phyloP scores from a whole-genome alignment of 2,329 filamentous ascomycete species.

The Paecilomyces variotii region DNA sequence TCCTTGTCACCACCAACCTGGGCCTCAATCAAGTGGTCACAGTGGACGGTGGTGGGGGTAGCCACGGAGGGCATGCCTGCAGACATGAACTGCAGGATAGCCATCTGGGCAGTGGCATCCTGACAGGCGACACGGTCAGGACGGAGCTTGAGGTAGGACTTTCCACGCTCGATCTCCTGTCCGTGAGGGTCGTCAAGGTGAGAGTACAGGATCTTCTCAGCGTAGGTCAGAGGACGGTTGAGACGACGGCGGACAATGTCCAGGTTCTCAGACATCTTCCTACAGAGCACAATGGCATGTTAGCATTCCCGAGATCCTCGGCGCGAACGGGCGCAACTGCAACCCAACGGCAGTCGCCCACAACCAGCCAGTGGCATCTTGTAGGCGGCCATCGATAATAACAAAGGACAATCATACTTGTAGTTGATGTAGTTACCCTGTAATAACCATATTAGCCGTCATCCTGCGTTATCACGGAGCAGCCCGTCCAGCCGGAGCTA shows the following conservation, averaged over 20 bases:
- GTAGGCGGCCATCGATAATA: neutral
- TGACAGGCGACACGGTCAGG: conserved; percentile 98
- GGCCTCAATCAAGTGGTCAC: conserved; percentile 98
- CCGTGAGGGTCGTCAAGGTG: conserved; percentile 94
- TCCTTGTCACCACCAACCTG: conserved; percentile 91
- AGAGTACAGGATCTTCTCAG: conserved; percentile 98
- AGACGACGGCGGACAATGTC: conserved; percentile 79
- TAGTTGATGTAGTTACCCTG: conserved; percentile 95
- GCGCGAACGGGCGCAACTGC: neutral
- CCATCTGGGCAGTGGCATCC: conserved; percentile 99
- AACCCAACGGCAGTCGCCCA: neutral
- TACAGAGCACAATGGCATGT: conserved; percentile 30
- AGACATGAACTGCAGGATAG: conserved; percentile 99
- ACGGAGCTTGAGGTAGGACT: conserved; percentile 91
- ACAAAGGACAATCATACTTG: conserved; percentile 38
- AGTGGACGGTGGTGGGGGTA: conserved; percentile 93
- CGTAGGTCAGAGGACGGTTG: conserved; percentile 87
- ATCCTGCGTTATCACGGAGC: conserved; percentile 1
- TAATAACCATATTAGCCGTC: conserved; percentile 18
- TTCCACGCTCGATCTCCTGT: conserved; percentile 92
- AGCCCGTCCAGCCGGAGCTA: conserved; percentile 12
- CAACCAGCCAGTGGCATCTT: neutral
- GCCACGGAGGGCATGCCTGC: conserved; percentile 93
- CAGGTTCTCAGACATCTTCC: conserved; percentile 98
- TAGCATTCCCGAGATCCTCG: conserved; percentile 7